These are phyloP conservation scores for Jacaranda mimosifolia DNA, from an alignment of 257 asterid genomes.

Conservation along the genomic window DNA sequence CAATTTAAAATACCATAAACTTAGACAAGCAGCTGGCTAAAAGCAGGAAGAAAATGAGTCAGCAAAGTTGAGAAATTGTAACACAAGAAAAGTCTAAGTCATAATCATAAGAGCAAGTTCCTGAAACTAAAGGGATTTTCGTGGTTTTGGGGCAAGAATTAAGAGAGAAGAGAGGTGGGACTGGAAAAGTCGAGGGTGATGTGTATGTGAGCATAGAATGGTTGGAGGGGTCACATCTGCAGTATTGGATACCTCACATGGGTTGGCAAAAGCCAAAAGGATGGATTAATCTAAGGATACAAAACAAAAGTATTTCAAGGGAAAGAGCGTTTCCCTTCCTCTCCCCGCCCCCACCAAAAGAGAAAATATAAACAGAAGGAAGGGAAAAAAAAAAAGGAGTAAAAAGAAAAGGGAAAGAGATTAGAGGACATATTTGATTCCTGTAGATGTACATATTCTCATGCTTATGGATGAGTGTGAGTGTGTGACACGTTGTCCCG, in stretches of 20 bases:
- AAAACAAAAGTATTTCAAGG: constrained; percentile 28
- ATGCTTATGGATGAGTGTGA: too few relatives aligned
- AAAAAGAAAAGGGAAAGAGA: neutral
- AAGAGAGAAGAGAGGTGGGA: constrained; percentile 19
- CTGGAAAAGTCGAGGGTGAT: constrained; percentile 25
- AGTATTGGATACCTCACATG: constrained; percentile 62
- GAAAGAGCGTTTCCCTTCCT: neutral
- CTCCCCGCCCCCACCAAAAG: neutral
- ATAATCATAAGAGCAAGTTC: constrained; percentile 10
- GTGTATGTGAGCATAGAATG: constrained; percentile 35
- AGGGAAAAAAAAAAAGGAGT: neutral
- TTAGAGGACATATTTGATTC: too few relatives aligned
- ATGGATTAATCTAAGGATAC: constrained; percentile 35
- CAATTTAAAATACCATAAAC: constrained; percentile 34
- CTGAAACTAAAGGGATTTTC: constrained; percentile 12
- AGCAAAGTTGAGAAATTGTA: neutral
- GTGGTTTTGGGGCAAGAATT: constrained; percentile 12
- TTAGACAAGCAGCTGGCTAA: constrained; percentile 32
- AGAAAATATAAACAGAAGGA: too few relatives aligned
- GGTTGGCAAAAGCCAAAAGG: constrained; percentile 47
- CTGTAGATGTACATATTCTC: too few relatives aligned
- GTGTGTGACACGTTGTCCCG: too few relatives aligned
- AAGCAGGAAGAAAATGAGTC: constrained; percentile 23
- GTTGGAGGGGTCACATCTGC: constrained; percentile 54
- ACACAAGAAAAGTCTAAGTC: constrained; percentile 5